phyloP scores from a whole-genome alignment of 805 yeast species.

The Kodamaea lidongshanica region DNA sequence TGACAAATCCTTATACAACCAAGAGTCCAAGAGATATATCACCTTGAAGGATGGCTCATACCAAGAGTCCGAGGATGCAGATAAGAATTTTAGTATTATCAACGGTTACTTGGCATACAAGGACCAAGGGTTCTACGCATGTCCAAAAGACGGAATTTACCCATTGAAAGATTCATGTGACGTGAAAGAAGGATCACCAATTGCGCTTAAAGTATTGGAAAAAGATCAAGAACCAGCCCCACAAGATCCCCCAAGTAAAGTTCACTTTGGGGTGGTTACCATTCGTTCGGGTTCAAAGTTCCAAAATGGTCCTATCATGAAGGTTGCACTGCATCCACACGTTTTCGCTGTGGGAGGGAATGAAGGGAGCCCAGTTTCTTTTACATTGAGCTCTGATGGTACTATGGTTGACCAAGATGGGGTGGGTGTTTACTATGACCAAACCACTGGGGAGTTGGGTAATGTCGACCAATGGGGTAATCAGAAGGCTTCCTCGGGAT shows the following conservation, averaged over 20 bases:
- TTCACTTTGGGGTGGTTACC: conserved; percentile 13
- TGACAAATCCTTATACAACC: conserved; percentile 19
- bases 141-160: conserved; percentile 7
- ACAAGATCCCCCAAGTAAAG: conserved; percentile 2
- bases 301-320: conserved; percentile 18
- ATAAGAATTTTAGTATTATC: conserved; percentile 10
- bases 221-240: background rate
- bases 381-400: conserved; percentile 18
- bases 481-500: conserved; percentile 29
- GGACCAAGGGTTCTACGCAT: conserved; percentile 10
- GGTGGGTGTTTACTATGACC: conserved; percentile 20
- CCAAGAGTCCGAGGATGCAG: conserved; percentile 4
- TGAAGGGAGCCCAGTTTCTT: conserved; percentile 17
- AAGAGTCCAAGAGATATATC: conserved; percentile 13
- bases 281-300: conserved; percentile 18
- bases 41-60: conserved; percentile 8
- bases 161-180: conserved; percentile 8
- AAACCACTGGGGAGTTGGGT: conserved; percentile 25
- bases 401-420: conserved; percentile 24
- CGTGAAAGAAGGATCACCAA: conserved; percentile 1
- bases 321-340: conserved; percentile 23
- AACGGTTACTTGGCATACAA: conserved; percentile 12
- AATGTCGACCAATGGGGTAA: conserved; percentile 23
- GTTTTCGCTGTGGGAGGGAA: conserved; percentile 26
- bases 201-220: conserved; percentile 3